Evolutionary conservation across 176 grass and related monocot genomes (phyloP), one percentile per base, ranked within the genome.

Genomic region (Calamus simplicifolius): DNA sequence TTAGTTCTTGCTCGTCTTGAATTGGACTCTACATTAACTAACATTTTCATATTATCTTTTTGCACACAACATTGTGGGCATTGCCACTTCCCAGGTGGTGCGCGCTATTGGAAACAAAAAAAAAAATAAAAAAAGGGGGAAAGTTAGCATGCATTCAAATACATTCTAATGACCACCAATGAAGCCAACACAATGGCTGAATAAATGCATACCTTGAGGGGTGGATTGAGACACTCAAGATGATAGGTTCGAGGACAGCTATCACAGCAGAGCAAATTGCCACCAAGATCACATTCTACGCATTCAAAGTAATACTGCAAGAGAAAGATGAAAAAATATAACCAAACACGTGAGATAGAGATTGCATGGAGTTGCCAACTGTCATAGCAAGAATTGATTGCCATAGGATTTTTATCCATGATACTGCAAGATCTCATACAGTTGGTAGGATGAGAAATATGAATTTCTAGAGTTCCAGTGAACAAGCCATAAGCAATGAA

Each of bases 261-360:
- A 68, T 92, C 93, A 53, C 93, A 98, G 59, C 93, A 98, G 7
- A 98, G 73, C 62, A 98, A 82, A 83, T 78, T 87, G 73, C 93
- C 93, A 63, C 93, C 93, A 73, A 98, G 76, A 79, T 98, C 85
- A 56, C 93, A 98, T 77, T 70, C 81, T 67, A 82, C 88, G 25
- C 93, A 98, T 62, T 98, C 93, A 30, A 75, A 98, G 76, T 92
- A 98, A 72, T 89, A 84, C 93, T 98, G 81, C 76, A 82, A 18
- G 52, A 38, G 54, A 48, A 73, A 72, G 57, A 43, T 43, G 35
- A 79, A 73, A 70, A 58, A 28, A n/a, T 7, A 10, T 48, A 16
- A 35, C 15, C 38, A 25, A 4, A 51, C 59, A 64, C 35, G 12
- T 43, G 35, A 43, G 35, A 43, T 10, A 38, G 7, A 43, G 35